phyloP scores from a whole-genome alignment of 495 filamentous ascomycete species.

The Trichocladium antarcticum region DNA sequence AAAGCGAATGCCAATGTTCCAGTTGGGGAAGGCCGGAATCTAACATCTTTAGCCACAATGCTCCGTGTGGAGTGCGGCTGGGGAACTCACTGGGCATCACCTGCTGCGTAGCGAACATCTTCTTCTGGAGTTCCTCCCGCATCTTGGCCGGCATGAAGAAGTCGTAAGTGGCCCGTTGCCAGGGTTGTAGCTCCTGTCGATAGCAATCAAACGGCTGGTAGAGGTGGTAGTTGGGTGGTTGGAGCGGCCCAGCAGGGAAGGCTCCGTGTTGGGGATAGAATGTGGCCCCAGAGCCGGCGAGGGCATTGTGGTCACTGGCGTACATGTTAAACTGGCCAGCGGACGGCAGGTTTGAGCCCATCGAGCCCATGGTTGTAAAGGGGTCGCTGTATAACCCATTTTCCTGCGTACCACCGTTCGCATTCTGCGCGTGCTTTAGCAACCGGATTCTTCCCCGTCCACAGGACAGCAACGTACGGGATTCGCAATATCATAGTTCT shows the following conservation, averaged over 20 bases:
- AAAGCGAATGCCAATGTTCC: slow-evolving; percentile 81
- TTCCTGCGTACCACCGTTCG: slow-evolving; percentile 15
- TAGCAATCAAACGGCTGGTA: slow-evolving; percentile 83
- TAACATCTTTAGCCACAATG: slow-evolving; percentile 6
- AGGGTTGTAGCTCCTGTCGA: slow-evolving; percentile 62
- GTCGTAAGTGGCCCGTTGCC: slow-evolving; percentile 76
- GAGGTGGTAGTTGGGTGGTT: slow-evolving; percentile 84
- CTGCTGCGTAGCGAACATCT: slow-evolving; percentile 73
- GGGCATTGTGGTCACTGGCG: slow-evolving; percentile 43
- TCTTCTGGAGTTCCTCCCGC: slow-evolving; percentile 81
- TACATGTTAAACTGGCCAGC: slow-evolving; percentile 53
- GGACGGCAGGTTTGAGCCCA: slow-evolving; percentile 42
- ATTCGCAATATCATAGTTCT: slow-evolving; percentile 54
- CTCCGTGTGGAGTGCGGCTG: background rate
- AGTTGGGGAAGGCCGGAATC: slow-evolving; percentile 60
- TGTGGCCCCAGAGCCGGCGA: slow-evolving; percentile 39
- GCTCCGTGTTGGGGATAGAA: slow-evolving; percentile 38
- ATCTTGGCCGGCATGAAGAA: slow-evolving; percentile 79
- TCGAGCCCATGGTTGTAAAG: slow-evolving; percentile 44
- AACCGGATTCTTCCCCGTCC: background rate
- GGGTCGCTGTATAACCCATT: slow-evolving; percentile 42
- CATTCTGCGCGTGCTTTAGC: slow-evolving; percentile 11
- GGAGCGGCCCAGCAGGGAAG: slow-evolving; percentile 41
- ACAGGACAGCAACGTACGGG: slow-evolving; percentile 40
- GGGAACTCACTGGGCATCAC: slow-evolving; percentile 60